Conservation (phyloP, 1,139 yeast species). For the Pichia sp. region DNA sequence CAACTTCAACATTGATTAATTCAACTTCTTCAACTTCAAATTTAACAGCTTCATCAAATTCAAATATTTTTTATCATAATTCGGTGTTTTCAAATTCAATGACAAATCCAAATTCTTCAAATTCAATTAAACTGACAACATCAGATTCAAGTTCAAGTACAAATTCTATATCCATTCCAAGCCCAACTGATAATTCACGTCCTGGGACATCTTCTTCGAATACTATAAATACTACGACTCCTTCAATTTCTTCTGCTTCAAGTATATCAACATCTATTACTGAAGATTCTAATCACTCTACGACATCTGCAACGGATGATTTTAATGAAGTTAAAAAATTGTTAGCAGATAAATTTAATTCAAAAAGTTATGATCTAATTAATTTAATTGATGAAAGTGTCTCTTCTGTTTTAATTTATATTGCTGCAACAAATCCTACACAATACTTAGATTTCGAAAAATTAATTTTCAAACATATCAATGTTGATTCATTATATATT, state of each 20-base stretch:
- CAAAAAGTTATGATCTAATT: conserved; percentile 7
- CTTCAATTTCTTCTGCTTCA: not conserved
- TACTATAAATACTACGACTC: not conserved
- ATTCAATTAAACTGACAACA: not conserved
- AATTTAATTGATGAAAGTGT: conserved; percentile 15
- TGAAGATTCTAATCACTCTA: not conserved
- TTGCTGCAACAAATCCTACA: conserved; percentile 43
- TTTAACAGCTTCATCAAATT: not conserved
- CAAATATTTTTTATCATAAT: not conserved
- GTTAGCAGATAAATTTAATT: not conserved
- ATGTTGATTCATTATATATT: conserved; percentile 37
- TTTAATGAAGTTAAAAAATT: conserved; percentile 5
- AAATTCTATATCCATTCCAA: not conserved
- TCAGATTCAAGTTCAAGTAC: not conserved
- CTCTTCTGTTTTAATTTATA: conserved; percentile 19
- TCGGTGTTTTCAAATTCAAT: not conserved
- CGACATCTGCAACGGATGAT: conserved; percentile 2
- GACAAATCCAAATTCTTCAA: not conserved
- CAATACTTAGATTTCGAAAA: conserved; percentile 40
- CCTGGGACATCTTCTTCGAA: not conserved
- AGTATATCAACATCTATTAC: not conserved
- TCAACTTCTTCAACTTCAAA: not conserved
- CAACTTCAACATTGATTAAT: conserved; percentile 1
- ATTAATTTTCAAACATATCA: conserved; percentile 29
- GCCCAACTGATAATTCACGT: not conserved